Evolutionary conservation across 129 eudicot species (phyloP), one percentile per base, ranked within the genome.

Genomic region (Tanacetum coccineum): DNA sequence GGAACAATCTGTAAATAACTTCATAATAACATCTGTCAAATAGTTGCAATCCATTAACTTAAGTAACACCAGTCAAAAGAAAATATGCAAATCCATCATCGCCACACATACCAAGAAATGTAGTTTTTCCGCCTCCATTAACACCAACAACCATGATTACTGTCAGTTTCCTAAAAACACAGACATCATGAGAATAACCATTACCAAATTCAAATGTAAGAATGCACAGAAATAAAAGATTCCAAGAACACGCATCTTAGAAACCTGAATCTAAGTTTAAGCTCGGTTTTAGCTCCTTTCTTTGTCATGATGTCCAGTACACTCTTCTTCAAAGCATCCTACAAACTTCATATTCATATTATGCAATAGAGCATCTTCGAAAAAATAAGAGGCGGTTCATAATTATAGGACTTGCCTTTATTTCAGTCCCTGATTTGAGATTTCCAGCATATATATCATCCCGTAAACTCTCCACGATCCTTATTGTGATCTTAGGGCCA

Each of bases 51-150:
- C 17, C 17, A 3, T 48, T 48, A 2, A 13, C n/a, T 65, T 3
- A 61, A 50, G 18, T 59, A n/a, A n/a, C 28, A 30, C 40, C 46
- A 13, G 6, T 14, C 32, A 48, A 62, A 36, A 40, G 4, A 64
- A 2, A 20, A 14, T 19, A 17, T 9, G 4, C 8, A 51, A 59
- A 20, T 22, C 64, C 53, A 64, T 74, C 18, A 44, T 68, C 39
- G 53, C 53, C 49, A 53, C 14, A 66, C 91, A 76, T 84, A 93
- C 98, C 98, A 67, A 93, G 92, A 72, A 96, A 93, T 55, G 98
- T 93, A 13, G 98, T 93, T 82, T 93, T 93, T 46, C 98, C 98
- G 54, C 98, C 98, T 67, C 98, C 98, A 73, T 93, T 93, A 46
- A 93, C 98, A 77, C 97, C 97, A 60, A 87, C 95, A 17, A 87